Conservation (phyloP, 768 basidiomycete genomes). For the Tubosaeta brunneosetosa region DNA sequence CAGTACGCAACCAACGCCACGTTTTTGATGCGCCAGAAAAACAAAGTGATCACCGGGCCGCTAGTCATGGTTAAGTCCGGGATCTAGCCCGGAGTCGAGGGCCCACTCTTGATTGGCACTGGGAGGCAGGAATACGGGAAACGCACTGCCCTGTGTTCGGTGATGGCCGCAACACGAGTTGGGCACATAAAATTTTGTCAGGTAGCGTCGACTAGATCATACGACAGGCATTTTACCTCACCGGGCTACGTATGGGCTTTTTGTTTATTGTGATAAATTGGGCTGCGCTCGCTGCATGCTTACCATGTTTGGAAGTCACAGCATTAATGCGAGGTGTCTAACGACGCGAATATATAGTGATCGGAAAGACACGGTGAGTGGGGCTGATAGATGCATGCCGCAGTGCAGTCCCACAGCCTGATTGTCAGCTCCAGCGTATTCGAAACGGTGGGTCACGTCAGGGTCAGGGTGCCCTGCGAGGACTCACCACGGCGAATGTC, state of each 20-base stretch:
- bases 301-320: not conserved
- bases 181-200: not conserved
- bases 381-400: not conserved
- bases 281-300: not conserved
- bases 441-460: not conserved
- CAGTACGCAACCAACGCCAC: not conserved
- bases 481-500: not conserved
- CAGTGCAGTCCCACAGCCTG: not conserved
- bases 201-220: not conserved
- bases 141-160: not conserved
- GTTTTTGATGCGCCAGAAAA: not conserved
- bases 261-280: not conserved
- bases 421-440: no score
- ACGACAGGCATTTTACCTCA: not conserved
- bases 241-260: not conserved
- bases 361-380: not conserved
- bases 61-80: not conserved
- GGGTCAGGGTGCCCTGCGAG: conserved; percentile 1
- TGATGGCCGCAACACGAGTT: not conserved
- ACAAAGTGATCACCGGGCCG: not conserved
- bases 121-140: not conserved
- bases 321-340: not conserved
- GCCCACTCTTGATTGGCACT: no score
- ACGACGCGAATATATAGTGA: not conserved
- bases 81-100: not conserved